Conservation (phyloP, 2,329 filamentous ascomycete species). For the Ustulina deusta region DNA sequence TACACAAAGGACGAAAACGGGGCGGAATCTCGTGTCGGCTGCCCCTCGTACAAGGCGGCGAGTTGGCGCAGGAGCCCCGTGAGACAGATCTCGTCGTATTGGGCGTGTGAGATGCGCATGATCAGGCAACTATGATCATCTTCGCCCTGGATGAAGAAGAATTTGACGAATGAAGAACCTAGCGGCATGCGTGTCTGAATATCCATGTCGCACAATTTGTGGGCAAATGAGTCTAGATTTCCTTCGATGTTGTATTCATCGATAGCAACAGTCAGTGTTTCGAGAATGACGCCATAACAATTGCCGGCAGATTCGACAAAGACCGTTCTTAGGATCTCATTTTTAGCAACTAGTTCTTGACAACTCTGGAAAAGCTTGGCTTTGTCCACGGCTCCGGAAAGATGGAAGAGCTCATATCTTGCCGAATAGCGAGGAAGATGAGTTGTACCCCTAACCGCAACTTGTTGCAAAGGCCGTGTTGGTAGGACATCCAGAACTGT, state of each 20-base stretch:
- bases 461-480: constrained; percentile 67
- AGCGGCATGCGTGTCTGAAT: constrained; percentile 66
- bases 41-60: constrained; percentile 61
- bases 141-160: constrained; percentile 63
- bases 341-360: constrained; percentile 66
- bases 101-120: constrained; percentile 74
- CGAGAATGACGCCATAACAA: constrained; percentile 69
- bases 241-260: constrained; percentile 65
- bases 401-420: constrained; percentile 74
- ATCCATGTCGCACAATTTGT: constrained; percentile 67
- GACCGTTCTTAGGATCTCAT: constrained; percentile 75
- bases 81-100: constrained; percentile 77
- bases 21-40: constrained; percentile 49
- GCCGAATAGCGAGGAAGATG: constrained; percentile 70
- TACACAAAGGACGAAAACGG: constrained; percentile 62
- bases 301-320: constrained; percentile 66
- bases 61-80: constrained; percentile 72
- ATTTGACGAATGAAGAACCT: constrained; percentile 71
- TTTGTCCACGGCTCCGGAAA: constrained; percentile 64
- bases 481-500: constrained; percentile 68
- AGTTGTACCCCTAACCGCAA: constrained; percentile 70
- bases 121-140: constrained; percentile 59
- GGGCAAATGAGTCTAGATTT: constrained; percentile 63
- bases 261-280: constrained; percentile 64
- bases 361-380: constrained; percentile 63